Percentiles rank a stretch among this genome's conserved stretches.
These are phyloP conservation scores for Prototheca wickerhamii DNA, from an alignment of 163 green algal species.

Conservation along the genomic window DNA sequence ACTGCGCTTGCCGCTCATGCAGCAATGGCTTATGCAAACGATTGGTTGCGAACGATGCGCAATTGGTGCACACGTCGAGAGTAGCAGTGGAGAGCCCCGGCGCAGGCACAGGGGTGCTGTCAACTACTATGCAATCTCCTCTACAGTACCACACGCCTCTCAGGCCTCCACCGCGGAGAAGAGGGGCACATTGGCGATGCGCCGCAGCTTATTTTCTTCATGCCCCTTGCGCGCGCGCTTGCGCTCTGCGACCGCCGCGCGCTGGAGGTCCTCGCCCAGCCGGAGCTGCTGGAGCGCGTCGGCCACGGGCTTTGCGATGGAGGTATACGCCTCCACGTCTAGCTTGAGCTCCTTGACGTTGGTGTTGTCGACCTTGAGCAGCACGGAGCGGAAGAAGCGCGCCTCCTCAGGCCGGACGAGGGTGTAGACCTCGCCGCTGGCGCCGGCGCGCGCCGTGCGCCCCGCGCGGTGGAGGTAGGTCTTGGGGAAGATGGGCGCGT, in stretches of 20 bases:
- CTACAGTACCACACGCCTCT: no score
- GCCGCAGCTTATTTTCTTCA: no score
- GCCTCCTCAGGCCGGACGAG: conserved; percentile 73
- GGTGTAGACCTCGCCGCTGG: conserved; percentile 55
- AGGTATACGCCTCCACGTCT: neutral
- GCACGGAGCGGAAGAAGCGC: conserved; percentile 73
- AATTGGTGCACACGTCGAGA: no score
- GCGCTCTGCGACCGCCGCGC: no score
- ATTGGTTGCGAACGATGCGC: no score
- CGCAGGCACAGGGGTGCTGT: no score
- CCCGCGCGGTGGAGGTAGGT: conserved; percentile 81
- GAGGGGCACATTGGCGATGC: no score
- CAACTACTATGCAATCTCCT: no score
- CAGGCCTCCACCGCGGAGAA: no score
- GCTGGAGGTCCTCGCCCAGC: neutral
- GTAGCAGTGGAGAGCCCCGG: no score
- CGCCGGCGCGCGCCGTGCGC: conserved; percentile 70
- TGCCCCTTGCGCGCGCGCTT: neutral
- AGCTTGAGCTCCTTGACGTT: conserved; percentile 45
- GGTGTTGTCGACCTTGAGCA: conserved; percentile 72
- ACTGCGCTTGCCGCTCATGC: no score
- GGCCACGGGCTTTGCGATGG: neutral
- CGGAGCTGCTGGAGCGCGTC: neutral
- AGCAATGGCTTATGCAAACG: no score
- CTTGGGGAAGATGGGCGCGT: conserved; percentile 80